Base-by-base conservation (phyloP, 441 rosid genomes). In the Adansonia rubrostipa region DNA sequence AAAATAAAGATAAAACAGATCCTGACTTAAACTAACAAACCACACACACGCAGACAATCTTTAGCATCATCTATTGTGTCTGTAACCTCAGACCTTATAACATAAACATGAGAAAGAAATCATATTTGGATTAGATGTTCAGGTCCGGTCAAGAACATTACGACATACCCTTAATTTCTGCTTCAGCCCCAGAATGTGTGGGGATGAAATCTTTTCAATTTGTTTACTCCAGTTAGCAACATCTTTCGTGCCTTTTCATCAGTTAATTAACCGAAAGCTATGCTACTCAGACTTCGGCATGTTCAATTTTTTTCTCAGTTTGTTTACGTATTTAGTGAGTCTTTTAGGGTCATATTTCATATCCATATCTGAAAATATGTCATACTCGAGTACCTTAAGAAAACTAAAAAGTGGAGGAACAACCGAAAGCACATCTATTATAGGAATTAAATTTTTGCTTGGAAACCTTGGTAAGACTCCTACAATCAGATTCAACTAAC, bases 401-500 rank as follows among this genome's bases (percentile, higher is more conserved):
- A 36, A 36, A 36, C 40, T 36, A 36, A 36, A 36, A 36, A 36
- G 40, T 36, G 40, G 40, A 36, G 40, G 40, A 36, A 36, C 40
- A 61, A 61, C n/a, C 13, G 15, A 61, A 61, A 61, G 57, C 15
- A 14, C 57, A 53, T 17, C 19, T 53, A 0, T 15, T 17, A 53
- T 14, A 53, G 19, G n/a, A 53, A 53, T n/a, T 28, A 61, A 10
- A 11, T 5, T 28, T 61, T 24, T 61, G 11, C 66, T 5, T 24
- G 64, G 36, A 9, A 9, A 60, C 15, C 64, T 60, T 60, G 42
- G 42, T 22, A 61, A 61, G 42, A 61, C 22, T 7, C 74, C 44
- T 14, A 51, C 14, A 51, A 50, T 58, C 54, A 57, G 69, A 66
- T 47, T 47, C 48, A 74, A 60, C 61, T 17, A 75, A 66, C 65